phyloP scores from a whole-genome alignment of 129 eudicot genomes.

The Flaveria sonorensis region DNA sequence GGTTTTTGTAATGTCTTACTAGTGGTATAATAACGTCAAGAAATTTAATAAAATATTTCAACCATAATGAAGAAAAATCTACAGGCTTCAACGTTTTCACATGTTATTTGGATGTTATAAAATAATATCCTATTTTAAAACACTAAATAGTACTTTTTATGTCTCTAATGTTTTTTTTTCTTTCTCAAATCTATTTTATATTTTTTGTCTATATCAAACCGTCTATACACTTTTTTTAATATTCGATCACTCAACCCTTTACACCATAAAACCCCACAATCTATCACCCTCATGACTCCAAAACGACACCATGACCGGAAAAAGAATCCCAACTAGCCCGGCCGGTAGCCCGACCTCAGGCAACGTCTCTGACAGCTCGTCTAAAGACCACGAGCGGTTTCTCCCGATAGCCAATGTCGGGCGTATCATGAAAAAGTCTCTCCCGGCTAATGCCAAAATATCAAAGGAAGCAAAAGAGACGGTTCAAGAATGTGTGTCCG shows the following conservation, averaged over 20 bases:
- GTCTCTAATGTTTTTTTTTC: neutral
- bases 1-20: conserved; percentile 37
- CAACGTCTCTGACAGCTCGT: conserved; percentile 38
- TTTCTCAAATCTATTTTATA: conserved; percentile 17
- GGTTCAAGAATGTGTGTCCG: conserved; percentile 76
- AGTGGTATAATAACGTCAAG: conserved; percentile 43
- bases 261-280: conserved; percentile 31
- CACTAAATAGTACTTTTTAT: neutral
- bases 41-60: neutral
- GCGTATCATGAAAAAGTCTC: conserved; percentile 73
- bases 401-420: conserved; percentile 73
- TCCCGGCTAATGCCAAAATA: conserved; percentile 68
- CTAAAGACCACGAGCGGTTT: conserved; percentile 52
- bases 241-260: conserved; percentile 18
- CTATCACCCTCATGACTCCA: conserved; percentile 16
- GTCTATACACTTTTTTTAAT: conserved; percentile 36
- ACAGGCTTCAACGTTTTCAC: conserved; percentile 37
- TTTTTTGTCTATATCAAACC: conserved; percentile 51
- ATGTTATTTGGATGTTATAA: conserved; percentile 2
- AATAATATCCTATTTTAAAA: neutral
- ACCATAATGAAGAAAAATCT: conserved; percentile 12
- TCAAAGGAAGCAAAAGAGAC: conserved; percentile 78
- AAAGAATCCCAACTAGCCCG: conserved; percentile 43
- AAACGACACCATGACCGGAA: conserved; percentile 46
- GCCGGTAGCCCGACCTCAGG: conserved; percentile 33